These are phyloP conservation scores for Friedmanniomyces simplex DNA, from an alignment of 495 filamentous ascomycete species.

Conservation along the genomic window DNA sequence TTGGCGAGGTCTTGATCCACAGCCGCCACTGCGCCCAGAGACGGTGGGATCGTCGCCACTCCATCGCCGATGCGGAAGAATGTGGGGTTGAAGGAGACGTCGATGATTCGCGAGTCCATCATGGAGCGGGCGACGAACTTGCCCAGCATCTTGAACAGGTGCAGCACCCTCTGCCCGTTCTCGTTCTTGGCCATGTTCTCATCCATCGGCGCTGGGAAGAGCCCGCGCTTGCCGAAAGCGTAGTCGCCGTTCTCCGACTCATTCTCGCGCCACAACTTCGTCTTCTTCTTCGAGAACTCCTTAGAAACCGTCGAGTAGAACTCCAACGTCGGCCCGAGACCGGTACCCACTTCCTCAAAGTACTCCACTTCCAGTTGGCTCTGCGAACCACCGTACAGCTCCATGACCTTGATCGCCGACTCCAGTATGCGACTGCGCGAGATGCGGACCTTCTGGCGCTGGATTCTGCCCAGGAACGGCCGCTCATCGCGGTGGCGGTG, in stretches of 20 bases:
- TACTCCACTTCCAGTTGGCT: constrained; percentile 97
- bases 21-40: constrained; percentile 80
- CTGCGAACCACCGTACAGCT: constrained; percentile 89
- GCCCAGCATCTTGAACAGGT: constrained; percentile 86
- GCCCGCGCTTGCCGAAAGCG: constrained; percentile 71
- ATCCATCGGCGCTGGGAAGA: constrained; percentile 91
- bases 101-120: constrained; percentile 96
- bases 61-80: constrained; percentile 91
- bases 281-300: constrained; percentile 93
- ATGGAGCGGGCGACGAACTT: constrained; percentile 97
- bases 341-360: constrained; percentile 97
- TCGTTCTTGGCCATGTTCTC: constrained; percentile 62
- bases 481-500: constrained; percentile 70
- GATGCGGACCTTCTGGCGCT: constrained; percentile 96
- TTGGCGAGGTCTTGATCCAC: constrained; percentile 81
- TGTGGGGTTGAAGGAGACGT: constrained; percentile 93
- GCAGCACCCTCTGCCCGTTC: constrained; percentile 69
- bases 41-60: constrained; percentile 62
- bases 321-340: constrained; percentile 90
- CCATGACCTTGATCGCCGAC: constrained; percentile 98
- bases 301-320: constrained; percentile 98
- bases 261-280: constrained; percentile 91
- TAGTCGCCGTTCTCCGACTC: constrained; percentile 72
- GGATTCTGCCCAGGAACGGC: constrained; percentile 83
- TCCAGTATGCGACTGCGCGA: constrained; percentile 86